Conservation (phyloP, 148 eudicot genomes). For the Cornus florida region DNA sequence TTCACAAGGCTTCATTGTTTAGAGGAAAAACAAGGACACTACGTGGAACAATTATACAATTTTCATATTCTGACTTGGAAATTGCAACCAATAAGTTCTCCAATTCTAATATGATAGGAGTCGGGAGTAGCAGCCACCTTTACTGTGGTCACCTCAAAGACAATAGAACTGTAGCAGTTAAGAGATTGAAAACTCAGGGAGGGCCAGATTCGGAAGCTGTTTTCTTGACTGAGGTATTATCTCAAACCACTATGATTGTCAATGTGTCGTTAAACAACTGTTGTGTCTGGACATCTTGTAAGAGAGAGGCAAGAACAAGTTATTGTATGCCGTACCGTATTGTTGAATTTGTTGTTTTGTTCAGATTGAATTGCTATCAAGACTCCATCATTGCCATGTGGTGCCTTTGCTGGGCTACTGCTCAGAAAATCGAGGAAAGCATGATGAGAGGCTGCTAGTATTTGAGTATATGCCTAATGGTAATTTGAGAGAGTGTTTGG, state of each 20-base stretch:
- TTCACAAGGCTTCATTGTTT: constrained; percentile 44
- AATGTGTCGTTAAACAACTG: background rate
- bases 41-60: constrained; percentile 55
- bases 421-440: constrained; percentile 63
- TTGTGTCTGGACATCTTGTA: background rate
- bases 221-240: constrained; percentile 71
- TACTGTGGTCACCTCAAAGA: constrained; percentile 74
- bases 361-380: constrained; percentile 86
- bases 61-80: constrained; percentile 81
- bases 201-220: constrained; percentile 65
- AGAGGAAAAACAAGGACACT: constrained; percentile 41
- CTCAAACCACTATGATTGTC: constrained; percentile 7
- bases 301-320: background rate
- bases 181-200: constrained; percentile 54
- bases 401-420: constrained; percentile 91
- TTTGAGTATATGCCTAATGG: constrained; percentile 81
- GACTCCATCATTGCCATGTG: constrained; percentile 86
- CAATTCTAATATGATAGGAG: constrained; percentile 72
- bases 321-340: background rate
- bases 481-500: constrained; percentile 80
- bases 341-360: constrained; percentile 11
- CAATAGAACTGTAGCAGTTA: constrained; percentile 74
- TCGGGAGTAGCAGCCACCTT: constrained; percentile 91
- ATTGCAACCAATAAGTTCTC: constrained; percentile 78
- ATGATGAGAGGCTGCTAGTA: constrained; percentile 70